A percentile compares a stretch with the other conserved stretches of the same genome.
Conservation (phyloP, 1,139 yeast species). For the Zhuliangozyma blackwelliae region DNA sequence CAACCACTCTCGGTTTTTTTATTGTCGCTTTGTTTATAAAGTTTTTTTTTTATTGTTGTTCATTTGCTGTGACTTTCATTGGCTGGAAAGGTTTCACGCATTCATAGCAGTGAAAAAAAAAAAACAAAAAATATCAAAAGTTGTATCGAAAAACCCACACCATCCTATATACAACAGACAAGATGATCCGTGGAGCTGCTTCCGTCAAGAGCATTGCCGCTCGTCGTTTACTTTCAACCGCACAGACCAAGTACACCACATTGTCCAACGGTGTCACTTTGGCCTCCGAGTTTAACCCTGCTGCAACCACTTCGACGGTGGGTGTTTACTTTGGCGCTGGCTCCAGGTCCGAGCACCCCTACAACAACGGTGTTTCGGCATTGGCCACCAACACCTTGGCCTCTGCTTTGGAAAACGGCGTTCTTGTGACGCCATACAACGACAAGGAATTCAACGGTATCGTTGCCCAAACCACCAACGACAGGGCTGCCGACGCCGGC, state of each 20-base stretch:
- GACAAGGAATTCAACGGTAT: slow-evolving; percentile 54
- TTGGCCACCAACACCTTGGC: slow-evolving; percentile 53
- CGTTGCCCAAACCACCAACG: slow-evolving; percentile 47
- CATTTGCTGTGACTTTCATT: no score
- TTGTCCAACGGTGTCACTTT: slow-evolving; percentile 69
- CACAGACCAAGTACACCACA: slow-evolving; percentile 65
- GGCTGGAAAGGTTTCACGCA: no score
- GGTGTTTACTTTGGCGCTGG: slow-evolving; percentile 76
- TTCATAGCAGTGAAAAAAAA: not conserved
- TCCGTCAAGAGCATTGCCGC: slow-evolving; percentile 28
- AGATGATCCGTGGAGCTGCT: slow-evolving; percentile 38
- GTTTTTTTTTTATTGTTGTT: no score
- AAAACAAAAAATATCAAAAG: not conserved
- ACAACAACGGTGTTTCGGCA: slow-evolving; percentile 75
- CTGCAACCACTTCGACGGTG: slow-evolving; percentile 54
- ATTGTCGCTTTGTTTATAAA: no score
- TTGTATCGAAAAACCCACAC: no score
- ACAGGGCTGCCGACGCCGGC: slow-evolving; percentile 41
- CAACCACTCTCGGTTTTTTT: not conserved
- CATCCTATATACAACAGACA: not conserved
- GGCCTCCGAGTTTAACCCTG: slow-evolving; percentile 61
- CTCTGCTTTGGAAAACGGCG: slow-evolving; percentile 39
- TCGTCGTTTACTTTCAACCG: slow-evolving; percentile 57
- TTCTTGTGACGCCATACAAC: slow-evolving; percentile 41
- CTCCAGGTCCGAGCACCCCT: slow-evolving; percentile 72